phyloP scores from a whole-genome alignment of 208 protist genomes.

The Trypanosomatidae sp. region DNA sequence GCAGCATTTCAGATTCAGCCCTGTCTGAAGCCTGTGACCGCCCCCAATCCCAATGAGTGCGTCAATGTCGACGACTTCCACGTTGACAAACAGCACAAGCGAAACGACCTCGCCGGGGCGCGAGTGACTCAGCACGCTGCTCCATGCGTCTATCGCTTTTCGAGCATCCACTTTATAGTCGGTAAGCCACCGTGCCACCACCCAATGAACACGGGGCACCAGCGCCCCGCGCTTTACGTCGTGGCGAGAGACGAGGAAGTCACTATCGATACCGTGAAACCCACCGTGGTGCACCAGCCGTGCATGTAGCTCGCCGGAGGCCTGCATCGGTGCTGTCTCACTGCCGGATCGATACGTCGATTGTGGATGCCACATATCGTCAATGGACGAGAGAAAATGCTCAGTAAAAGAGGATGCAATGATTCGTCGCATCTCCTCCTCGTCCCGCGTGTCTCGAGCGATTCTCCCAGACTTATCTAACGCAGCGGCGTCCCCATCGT shows the following conservation, averaged over 20 bases:
- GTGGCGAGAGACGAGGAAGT: not conserved
- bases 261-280: not conserved
- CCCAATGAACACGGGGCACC: slow-evolving; percentile 17
- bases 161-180: not conserved
- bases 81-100: slow-evolving; percentile 6
- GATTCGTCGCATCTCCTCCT: not conserved
- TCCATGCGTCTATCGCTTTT: slow-evolving; percentile 10
- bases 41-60: not conserved
- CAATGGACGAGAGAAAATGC: not conserved
- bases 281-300: not conserved
- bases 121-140: not conserved
- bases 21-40: not conserved
- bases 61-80: not conserved
- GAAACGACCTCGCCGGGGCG: slow-evolving; percentile 5
- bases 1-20: not conserved
- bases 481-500: not conserved
- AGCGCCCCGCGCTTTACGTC: not conserved
- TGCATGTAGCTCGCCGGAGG: too few species aligned
- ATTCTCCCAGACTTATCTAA: not conserved
- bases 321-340: not conserved
- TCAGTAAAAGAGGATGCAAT: slow-evolving; percentile 7
- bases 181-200: slow-evolving; percentile 18
- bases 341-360: not conserved
- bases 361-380: not conserved
- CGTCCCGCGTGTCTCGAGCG: not conserved